Percentiles rank a stretch among this genome's conserved stretches.
Evolutionary conservation across 768 basidiomycete genomes (phyloP).

Genomic region (Leccinum barrowsii): DNA sequence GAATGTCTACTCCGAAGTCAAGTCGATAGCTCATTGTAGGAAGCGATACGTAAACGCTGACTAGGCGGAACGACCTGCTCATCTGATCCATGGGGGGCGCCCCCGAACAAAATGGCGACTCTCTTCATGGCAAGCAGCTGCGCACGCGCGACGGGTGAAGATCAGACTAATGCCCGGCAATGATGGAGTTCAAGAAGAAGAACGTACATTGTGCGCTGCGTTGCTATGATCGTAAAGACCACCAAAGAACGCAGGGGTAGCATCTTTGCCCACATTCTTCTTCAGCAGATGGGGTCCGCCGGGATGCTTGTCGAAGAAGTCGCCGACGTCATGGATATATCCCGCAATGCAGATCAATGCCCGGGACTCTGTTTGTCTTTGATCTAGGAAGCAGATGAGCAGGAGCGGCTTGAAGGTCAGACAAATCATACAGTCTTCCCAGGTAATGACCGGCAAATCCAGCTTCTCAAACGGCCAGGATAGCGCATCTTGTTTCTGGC

Average conservation of each 20-base stretch:
- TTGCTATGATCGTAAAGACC: too few species aligned
- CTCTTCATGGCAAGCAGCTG: conserved; percentile 13
- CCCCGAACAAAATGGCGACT: conserved; percentile 7
- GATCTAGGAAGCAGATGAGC: conserved; percentile 43
- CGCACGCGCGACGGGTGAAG: background rate
- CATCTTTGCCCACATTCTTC: conserved; percentile 71
- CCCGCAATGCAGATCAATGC: conserved; percentile 87
- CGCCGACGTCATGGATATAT: conserved; percentile 81
- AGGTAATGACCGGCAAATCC: too few species aligned
- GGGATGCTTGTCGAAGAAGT: conserved; percentile 56
- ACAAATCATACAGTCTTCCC: conserved; percentile 11
- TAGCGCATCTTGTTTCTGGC: too few species aligned
- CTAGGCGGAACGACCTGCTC: conserved; percentile 3
- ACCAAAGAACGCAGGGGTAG: too few species aligned
- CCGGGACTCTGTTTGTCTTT: conserved; percentile 71
- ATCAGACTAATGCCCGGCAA: background rate
- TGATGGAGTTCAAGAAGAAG: too few species aligned
- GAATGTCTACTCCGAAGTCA: background rate
- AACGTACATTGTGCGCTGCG: too few species aligned
- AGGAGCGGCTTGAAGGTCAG: background rate
- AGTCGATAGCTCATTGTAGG: background rate
- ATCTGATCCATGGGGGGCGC: conserved; percentile 7
- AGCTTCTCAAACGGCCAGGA: too few species aligned
- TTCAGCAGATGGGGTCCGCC: too few species aligned
- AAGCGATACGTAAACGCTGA: conserved; percentile 7